Conservation (phyloP, 176 grass and related monocot genomes). For the Poa pratensis region DNA sequence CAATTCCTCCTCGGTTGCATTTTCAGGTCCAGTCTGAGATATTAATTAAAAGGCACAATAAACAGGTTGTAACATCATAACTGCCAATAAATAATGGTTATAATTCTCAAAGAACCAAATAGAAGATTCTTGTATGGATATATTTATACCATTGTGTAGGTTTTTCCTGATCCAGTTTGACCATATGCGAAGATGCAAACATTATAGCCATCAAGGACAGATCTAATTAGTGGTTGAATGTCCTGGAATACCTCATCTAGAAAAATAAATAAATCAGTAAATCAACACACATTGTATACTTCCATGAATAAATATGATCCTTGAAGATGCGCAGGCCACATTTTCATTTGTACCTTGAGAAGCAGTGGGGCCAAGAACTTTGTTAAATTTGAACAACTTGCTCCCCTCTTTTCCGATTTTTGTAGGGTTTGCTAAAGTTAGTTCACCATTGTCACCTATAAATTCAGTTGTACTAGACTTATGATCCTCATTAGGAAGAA, state of each 20-base stretch:
- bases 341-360: conserved; percentile 70
- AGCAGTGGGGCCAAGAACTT: conserved; percentile 63
- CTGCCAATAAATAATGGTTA: background rate
- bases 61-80: conserved; percentile 16
- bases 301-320: conserved; percentile 21
- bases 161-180: conserved; percentile 99
- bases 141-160: conserved; percentile 88
- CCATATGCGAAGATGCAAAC: conserved; percentile 99
- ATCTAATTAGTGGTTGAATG: conserved; percentile 80
- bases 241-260: conserved; percentile 88
- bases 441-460: conserved; percentile 68
- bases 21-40: conserved; percentile 74
- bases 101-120: conserved; percentile 15
- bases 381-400: conserved; percentile 85
- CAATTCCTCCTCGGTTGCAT: conserved; percentile 64
- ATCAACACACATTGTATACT: background rate
- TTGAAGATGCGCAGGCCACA: background rate
- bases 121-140: conserved; percentile 14
- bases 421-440: conserved; percentile 64
- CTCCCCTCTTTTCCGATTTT: conserved; percentile 68
- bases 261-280: conserved; percentile 9
- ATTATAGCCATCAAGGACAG: conserved; percentile 93
- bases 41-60: conserved; percentile 11
- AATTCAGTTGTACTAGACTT: conserved; percentile 54
- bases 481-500: conserved; percentile 70